Evolutionary conservation across 305 asterid species (phyloP), one percentile per base, ranked within the genome.

Genomic region (Ilex paraguariensis): DNA sequence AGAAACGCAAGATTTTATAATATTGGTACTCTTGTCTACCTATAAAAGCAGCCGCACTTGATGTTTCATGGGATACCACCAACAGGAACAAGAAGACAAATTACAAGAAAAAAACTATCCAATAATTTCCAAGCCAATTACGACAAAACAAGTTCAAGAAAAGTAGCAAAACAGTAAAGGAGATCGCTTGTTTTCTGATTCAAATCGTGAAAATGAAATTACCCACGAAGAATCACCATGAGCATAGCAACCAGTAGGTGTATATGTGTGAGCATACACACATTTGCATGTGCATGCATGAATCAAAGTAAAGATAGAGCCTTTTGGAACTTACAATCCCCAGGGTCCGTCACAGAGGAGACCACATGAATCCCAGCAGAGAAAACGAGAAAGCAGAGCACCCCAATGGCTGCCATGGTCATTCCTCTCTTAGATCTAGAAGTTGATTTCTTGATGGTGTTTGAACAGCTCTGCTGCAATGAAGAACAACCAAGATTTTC

Each of bases 321-420:
- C 4, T 46, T 10, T 64, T 49, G 40, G 7, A 15, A 50, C 28
- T 40, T 82, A 90, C 97, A 88, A 65, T 90, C 97, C 40, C 79
- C 81, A 15, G 94, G 81, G 32, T 87, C 78, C 0, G 95, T 85
- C 42, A 13, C 51, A 32, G 82, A 73, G 60, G 67, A 63, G 28
- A 15, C 50, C 21, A 60, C 67, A 54, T 31, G 65, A 51, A 73
- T 57, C 28, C 67, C 45, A 6, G 64, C 1, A 33, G 63, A 70
- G 61, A 76, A 31, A 51, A 80, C 31, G 31, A 82, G 62, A 64
- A 5, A 66, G 71, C 67, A 58, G 57, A 79, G 73, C 81, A 65
- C 80, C 82, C 71, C 30, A 32, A 52, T 30, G 75, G 81, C 82
- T 55, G 76, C 77, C 91, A 86, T 85, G 55, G 59, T 62, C 64